phyloP scores from a whole-genome alignment of 2,329 filamentous ascomycete genomes.

The Metarhizium brunneum region DNA sequence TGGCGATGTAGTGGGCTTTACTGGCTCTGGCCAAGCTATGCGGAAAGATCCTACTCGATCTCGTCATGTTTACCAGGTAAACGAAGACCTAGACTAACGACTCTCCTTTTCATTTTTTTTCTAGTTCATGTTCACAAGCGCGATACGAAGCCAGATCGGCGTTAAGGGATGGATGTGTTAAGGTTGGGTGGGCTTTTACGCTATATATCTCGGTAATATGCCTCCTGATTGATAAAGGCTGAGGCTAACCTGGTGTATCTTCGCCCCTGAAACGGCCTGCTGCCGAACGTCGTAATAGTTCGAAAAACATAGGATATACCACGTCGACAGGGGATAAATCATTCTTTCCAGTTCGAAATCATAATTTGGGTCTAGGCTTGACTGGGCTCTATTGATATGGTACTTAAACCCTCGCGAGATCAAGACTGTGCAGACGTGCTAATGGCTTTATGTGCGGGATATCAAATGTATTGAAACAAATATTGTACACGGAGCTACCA shows the following conservation, averaged over 20 bases:
- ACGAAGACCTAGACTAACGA: conserved; percentile 60
- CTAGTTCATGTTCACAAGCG: background rate
- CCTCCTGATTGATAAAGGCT: conserved; percentile 21
- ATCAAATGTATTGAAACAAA: background rate
- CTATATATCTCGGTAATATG: conserved; percentile 26
- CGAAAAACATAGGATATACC: conserved; percentile 5
- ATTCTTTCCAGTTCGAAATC: background rate
- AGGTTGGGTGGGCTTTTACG: conserved; percentile 17
- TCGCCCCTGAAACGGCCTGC: background rate
- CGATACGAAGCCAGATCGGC: conserved; percentile 7
- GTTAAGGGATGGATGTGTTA: conserved; percentile 12
- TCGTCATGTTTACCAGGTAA: conserved; percentile 76
- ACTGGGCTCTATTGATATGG: conserved; percentile 1
- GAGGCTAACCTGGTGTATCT: conserved; percentile 31
- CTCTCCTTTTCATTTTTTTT: background rate
- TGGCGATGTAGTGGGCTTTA: conserved; percentile 69
- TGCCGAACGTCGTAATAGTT: conserved; percentile 6
- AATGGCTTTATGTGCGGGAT: background rate
- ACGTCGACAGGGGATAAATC: background rate
- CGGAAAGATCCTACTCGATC: conserved; percentile 78
- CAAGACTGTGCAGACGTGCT: background rate
- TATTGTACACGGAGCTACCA: background rate
- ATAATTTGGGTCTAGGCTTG: background rate
- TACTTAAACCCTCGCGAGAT: conserved; percentile 1
- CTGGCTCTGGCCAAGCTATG: conserved; percentile 91